Conservation (phyloP, 2,329 filamentous ascomycete species). For the Sporothrix schenckii region DNA sequence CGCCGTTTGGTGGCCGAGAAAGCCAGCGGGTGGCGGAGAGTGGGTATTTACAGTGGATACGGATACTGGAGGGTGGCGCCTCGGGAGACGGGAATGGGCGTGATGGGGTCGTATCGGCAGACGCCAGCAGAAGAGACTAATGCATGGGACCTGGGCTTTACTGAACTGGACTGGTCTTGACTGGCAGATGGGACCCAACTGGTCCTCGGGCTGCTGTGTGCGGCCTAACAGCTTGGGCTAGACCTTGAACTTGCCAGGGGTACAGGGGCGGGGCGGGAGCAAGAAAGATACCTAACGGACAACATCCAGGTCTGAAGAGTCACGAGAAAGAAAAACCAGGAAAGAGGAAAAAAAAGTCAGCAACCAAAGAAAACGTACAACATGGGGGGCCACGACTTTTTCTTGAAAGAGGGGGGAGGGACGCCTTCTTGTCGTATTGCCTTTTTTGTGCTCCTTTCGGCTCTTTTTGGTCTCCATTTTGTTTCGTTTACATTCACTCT, state of each 20-base stretch:
- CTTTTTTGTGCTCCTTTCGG: background rate
- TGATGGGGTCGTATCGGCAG: constrained; percentile 20
- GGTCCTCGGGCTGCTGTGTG: background rate
- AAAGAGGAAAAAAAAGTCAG: background rate
- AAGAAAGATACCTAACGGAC: background rate
- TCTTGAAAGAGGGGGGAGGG: too few relatives aligned
- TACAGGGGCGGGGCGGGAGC: background rate
- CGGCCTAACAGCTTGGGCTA: constrained; percentile 1
- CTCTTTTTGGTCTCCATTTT: background rate
- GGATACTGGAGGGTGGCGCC: constrained; percentile 1
- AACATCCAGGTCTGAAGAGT: background rate
- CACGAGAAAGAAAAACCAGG: background rate
- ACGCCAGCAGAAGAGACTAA: constrained; percentile 2
- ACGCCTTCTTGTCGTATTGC: too few relatives aligned
- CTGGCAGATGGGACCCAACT: background rate
- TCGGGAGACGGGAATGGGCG: constrained; percentile 25
- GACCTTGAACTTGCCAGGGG: background rate
- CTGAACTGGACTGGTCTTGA: background rate
- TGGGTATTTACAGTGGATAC: background rate
- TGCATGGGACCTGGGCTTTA: constrained; percentile 18
- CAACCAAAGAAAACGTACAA: constrained; percentile 5
- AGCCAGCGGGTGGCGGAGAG: constrained; percentile 3
- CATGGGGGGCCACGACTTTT: constrained; percentile 1
- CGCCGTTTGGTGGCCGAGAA: background rate
- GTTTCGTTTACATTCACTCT: background rate